A percentile compares a stretch with the other conserved stretches of the same genome.
Evolutionary conservation across 768 basidiomycete species (phyloP).

Genomic region (Inosperma sp.): DNA sequence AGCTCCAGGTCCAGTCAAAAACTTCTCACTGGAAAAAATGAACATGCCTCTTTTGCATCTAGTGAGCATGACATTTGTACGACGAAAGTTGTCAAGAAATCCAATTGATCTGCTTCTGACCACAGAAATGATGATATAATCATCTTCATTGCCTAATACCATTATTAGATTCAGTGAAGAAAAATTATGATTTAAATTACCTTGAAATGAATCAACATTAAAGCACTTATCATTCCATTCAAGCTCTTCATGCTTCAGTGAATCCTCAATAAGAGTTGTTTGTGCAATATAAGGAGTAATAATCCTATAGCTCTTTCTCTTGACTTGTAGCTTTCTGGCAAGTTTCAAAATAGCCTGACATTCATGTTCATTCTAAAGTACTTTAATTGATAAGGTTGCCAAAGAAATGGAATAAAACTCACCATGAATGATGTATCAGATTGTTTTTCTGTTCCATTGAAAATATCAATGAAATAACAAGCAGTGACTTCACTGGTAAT

Average conservation of each 20-base stretch:
- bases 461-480: constrained; percentile 64
- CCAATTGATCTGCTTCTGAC: constrained; percentile 58
- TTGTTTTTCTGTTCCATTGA: constrained; percentile 33
- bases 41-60: constrained; percentile 78
- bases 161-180: constrained; percentile 6
- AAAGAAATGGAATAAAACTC: constrained; percentile 11
- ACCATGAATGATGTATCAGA: constrained; percentile 35
- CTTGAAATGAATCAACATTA: constrained; percentile 86
- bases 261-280: constrained; percentile 51
- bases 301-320: constrained; percentile 50
- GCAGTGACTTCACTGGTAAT: constrained; percentile 41
- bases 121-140: constrained; percentile 69
- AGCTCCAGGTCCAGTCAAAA: constrained; percentile 53
- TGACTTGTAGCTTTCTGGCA: constrained; percentile 50
- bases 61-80: constrained; percentile 87
- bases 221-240: constrained; percentile 69
- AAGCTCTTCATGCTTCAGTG: constrained; percentile 48
- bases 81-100: constrained; percentile 58
- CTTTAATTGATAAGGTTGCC: background rate
- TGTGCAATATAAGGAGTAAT: constrained; percentile 84
- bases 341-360: constrained; percentile 51
- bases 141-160: constrained; percentile 72
- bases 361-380: constrained; percentile 56
- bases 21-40: constrained; percentile 59
- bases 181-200: constrained; percentile 31